Conservation (phyloP, 352 stramenopile genomes). For the Plasmopara halstedii region DNA sequence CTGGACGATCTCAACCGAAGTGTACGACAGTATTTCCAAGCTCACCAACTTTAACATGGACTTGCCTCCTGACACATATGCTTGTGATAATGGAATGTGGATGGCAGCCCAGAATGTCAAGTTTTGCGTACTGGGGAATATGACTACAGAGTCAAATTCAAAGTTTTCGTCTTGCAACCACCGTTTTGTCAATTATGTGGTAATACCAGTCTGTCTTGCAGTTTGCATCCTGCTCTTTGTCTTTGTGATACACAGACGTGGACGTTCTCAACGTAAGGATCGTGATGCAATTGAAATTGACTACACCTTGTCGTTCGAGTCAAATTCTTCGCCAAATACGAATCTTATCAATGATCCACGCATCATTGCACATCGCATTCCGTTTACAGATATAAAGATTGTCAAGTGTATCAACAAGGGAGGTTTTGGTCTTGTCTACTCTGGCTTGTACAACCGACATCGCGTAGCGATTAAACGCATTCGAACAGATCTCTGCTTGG, state of each 20-base stretch:
- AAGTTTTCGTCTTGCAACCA: constrained; percentile 26
- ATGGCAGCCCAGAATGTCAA: constrained; percentile 24
- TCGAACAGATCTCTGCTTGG: constrained; percentile 32
- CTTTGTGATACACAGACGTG: constrained; percentile 32
- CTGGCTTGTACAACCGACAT: constrained; percentile 47
- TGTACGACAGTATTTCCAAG: constrained; percentile 29
- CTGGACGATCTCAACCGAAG: constrained; percentile 32
- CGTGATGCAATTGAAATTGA: constrained; percentile 36
- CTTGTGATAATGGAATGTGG: constrained; percentile 34
- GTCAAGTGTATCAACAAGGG: constrained; percentile 56
- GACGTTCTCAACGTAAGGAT: constrained; percentile 29
- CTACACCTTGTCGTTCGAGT: constrained; percentile 53
- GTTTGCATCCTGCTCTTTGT: constrained; percentile 45
- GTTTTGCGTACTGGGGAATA: constrained; percentile 30
- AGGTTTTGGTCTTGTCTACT: constrained; percentile 57
- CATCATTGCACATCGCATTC: constrained; percentile 55
- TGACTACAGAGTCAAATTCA: constrained; percentile 12
- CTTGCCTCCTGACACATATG: constrained; percentile 17
- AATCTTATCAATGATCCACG: constrained; percentile 53
- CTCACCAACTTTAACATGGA: constrained; percentile 45
- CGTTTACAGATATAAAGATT: constrained; percentile 51
- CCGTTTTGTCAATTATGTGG: constrained; percentile 35
- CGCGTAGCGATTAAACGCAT: constrained; percentile 66
- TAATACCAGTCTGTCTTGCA: constrained; percentile 31
- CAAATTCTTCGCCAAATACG: constrained; percentile 40